These are phyloP conservation scores for Aspergillus haitiensis DNA, from an alignment of 495 filamentous ascomycete species.

Conservation along the genomic window DNA sequence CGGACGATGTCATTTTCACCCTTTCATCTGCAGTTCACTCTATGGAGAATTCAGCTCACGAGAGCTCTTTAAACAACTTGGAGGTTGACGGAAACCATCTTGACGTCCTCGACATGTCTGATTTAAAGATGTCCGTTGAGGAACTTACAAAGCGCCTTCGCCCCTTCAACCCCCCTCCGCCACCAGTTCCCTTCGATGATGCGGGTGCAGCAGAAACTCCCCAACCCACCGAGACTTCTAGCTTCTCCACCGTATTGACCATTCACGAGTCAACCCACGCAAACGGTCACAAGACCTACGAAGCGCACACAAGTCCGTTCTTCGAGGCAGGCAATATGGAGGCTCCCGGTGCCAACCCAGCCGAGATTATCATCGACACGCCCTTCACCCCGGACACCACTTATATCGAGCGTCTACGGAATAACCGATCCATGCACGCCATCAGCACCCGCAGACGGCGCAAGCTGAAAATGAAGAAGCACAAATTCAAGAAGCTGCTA, in stretches of 20 bases:
- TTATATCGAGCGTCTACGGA: conserved; percentile 44
- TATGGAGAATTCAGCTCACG: conserved; percentile 62
- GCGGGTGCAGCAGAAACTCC: conserved; percentile 23
- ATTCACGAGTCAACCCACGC: conserved; percentile 74
- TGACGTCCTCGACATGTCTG: conserved; percentile 42
- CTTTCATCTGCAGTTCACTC: conserved; percentile 69
- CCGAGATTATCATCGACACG: conserved; percentile 37
- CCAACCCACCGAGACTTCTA: conserved; percentile 44
- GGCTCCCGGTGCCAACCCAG: conserved; percentile 30
- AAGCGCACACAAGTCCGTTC: conserved; percentile 47
- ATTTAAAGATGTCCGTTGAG: conserved; percentile 49
- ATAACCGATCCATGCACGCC: conserved; percentile 50
- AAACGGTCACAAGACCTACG: conserved; percentile 65
- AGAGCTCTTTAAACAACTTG: conserved; percentile 51
- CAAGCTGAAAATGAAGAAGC: conserved; percentile 99
- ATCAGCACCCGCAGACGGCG: conserved; percentile 87
- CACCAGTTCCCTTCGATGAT: conserved; percentile 61
- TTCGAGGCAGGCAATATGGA: conserved; percentile 40
- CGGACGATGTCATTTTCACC: conserved; percentile 73
- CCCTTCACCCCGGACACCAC: conserved; percentile 36
- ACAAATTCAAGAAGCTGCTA: conserved; percentile 99
- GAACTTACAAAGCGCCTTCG: conserved; percentile 60
- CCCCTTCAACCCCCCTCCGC: conserved; percentile 77
- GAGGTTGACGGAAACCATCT: conserved; percentile 52
- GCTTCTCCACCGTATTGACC: conserved; percentile 78